Evolutionary conservation across 257 asterid genomes (phyloP).

Genomic region (Dorcoceras hygrometricum): DNA sequence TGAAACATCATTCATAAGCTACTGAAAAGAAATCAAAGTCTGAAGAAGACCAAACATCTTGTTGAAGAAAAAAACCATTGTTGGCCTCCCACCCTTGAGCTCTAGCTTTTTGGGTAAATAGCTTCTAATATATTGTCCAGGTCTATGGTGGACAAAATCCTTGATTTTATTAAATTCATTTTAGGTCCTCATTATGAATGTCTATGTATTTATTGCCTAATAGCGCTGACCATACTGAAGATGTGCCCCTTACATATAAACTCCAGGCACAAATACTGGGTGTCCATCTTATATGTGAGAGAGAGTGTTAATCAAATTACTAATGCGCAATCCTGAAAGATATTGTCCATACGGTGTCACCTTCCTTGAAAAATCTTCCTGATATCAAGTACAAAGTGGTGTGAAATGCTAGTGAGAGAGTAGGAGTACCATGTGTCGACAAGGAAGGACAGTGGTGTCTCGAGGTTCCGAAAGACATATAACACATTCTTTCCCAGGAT

Average conservation of each 20-base stretch:
- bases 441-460: slow-evolving; percentile 90
- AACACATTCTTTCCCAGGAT: slow-evolving; percentile 88
- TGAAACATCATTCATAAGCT: slow-evolving; percentile 13
- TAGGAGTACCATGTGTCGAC: slow-evolving; percentile 77
- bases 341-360: background rate
- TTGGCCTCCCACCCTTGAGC: background rate
- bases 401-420: slow-evolving; percentile 9
- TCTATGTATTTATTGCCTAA: too few relatives aligned
- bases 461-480: slow-evolving; percentile 87
- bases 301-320: background rate
- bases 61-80: background rate
- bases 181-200: background rate
- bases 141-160: background rate
- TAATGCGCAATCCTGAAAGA: background rate
- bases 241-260: too few relatives aligned
- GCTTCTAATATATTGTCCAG: background rate
- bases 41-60: background rate
- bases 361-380: background rate
- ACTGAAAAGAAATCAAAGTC: background rate
- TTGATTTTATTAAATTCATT: too few relatives aligned
- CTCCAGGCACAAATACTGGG: too few relatives aligned
- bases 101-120: background rate
- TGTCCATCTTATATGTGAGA: background rate
- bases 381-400: background rate
- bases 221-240: too few relatives aligned